Evolutionary conservation across 805 yeast species (phyloP), one percentile per base, ranked within the genome.

Genomic region (Spencermartinsiella europaea): DNA sequence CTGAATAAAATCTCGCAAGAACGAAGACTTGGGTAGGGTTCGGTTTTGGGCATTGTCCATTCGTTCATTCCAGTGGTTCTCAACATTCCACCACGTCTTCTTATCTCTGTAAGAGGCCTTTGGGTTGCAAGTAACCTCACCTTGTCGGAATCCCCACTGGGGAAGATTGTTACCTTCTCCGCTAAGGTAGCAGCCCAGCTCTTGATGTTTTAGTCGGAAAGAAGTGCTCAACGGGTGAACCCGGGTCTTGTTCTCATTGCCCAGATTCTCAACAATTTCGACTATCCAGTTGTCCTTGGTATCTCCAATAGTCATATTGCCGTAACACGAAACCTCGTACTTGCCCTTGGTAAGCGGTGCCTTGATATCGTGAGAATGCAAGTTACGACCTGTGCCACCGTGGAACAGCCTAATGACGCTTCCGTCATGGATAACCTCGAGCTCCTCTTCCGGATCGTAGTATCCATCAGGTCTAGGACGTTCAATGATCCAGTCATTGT

Each of bases 141-240:
- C 95, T 72, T 93, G 99, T 63, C 88, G 79, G 77, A 91, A 93
- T 17, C 99, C 99, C 99, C 99, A 93, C 15, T 80, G 81, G 16
- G 99, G 99, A 61, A 90, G 81, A 20, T 78, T 64, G 54, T 72
- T 69, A 38, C 96, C 97, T 8, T 93, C 75, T 12, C 91, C 85
- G 54, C 90, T 85, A 61, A 93, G 70, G 65, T 89, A 90, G 65
- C 97, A 95, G 36, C 85, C 84, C 59, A 88, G 64, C 7, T 64
- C 77, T 53, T 72, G 73, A 65, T 82, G 83, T 59, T 73, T 79
- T 55, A 93, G 70, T 66, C 96, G 77, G 68, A 93, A 79, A 19
- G 88, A 80, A 1, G 96, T 76, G 33, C 96, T 79, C 52, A 90
- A 75, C 15, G 97, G 93, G 47, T 67, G 67, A 19, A 65, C 58